Evolutionary conservation across 1,284 basidiomycete genomes (phyloP), one percentile per base, ranked within the genome.

Genomic region (Pseudozyma tsukubaensis): DNA sequence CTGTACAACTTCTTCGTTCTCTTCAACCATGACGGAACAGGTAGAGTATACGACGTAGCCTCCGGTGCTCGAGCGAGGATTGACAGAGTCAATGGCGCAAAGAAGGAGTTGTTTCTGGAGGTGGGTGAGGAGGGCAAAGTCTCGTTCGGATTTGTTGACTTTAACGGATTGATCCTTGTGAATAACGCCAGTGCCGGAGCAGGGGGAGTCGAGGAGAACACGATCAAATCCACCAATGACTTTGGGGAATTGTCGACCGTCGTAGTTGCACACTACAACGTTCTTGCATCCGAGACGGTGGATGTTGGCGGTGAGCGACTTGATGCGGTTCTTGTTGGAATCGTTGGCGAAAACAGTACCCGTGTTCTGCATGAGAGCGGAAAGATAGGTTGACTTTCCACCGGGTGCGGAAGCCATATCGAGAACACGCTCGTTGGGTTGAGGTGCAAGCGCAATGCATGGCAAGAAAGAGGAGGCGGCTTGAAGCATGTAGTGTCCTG

Each of bases 391-490:
- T 10, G 94, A 92, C 87, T 99, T 99, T 8, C 97, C 97, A 36
- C 97, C 97, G 0, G 97, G 97, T 0, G 97, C 95, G 51, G 94
- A 96, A 2, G 96, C 95, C 97, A 99, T 99, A 85, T 99, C 97
- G 64, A 99, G 89, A 5, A 98, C 90, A 29, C 95, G 92, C 85
- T 99, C 97, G 72, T 93, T 89, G 1, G 94, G 94, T 82, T 96
- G 92, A 16, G 97, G 97, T 19, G 90, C 88, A 40, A 99, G 90
- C 1, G 97, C 94, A 77, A 99, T 95, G 78, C 98, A 96, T 45
- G 97, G 97, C n/a, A 99, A 88, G 89, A 99, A 98, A 0, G 95
- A 98, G 7, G 94, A 97, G 4, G 97, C 97, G 4, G 97, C 94
- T 87, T 99, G 97, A 18, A 99, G 92, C 93, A 99, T 99, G 87